A percentile compares a stretch with the other conserved stretches of the same genome.
Evolutionary conservation across 140 eudicot species (phyloP).

Genomic region (Bidens hawaiensis): DNA sequence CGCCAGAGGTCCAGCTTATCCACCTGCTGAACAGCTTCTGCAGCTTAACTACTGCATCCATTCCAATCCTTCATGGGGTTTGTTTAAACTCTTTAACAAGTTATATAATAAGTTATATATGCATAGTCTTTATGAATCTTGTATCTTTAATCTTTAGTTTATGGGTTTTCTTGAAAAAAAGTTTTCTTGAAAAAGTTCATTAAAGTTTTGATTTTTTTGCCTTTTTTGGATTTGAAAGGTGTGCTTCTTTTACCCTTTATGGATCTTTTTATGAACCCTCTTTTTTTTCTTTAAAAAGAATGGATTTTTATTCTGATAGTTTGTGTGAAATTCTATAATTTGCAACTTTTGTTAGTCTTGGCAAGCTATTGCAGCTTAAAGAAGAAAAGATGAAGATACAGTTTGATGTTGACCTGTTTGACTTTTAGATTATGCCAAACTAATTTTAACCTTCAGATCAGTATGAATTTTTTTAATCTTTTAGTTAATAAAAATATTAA

Average conservation of each 20-base stretch:
- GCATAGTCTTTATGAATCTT: constrained; percentile 11
- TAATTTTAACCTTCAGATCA: constrained; percentile 10
- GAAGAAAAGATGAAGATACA: constrained; percentile 2
- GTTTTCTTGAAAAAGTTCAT: constrained; percentile 1
- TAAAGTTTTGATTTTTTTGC: constrained; percentile 12
- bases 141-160: constrained; percentile 6
- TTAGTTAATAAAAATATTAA: no score
- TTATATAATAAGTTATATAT: no score
- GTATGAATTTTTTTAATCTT: not conserved
- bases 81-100: constrained; percentile 15
- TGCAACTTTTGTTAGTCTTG: constrained; percentile 11
- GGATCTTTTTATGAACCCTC: constrained; percentile 13
- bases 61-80: constrained; percentile 96
- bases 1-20: constrained; percentile 80
- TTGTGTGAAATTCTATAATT: not conserved
- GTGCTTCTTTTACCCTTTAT: constrained; percentile 15
- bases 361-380: constrained; percentile 1
- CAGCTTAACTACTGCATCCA: constrained; percentile 97
- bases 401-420: constrained; percentile 31
- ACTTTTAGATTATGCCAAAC: constrained; percentile 21
- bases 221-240: not conserved
- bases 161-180: no score
- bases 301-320: not conserved
- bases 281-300: not conserved
- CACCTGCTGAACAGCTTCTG: constrained; percentile 90